A percentile compares a stretch with the other conserved stretches of the same genome.
Evolutionary conservation across 2,329 filamentous ascomycete genomes (phyloP).

Genomic region (Ophiostoma sp.): DNA sequence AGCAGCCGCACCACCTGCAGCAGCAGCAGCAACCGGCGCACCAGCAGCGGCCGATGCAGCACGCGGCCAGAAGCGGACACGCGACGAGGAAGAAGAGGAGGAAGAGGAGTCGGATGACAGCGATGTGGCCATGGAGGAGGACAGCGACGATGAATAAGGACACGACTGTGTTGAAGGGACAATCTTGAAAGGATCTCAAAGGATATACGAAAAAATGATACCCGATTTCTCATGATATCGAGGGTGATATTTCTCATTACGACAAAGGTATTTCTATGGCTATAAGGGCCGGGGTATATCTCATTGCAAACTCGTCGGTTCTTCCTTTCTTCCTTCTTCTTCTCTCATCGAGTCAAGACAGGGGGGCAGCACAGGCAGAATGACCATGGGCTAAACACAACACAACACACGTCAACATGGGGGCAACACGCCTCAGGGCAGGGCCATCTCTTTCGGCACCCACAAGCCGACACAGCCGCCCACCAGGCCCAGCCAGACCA

Average conservation of each 20-base stretch:
- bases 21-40: conserved; percentile 41
- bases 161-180: background rate
- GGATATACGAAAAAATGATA: conserved; percentile 16
- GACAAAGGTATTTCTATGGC: background rate
- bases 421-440: conserved; percentile 35
- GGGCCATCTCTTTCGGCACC: conserved; percentile 69
- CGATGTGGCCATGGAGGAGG: conserved; percentile 67
- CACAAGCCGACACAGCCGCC: conserved; percentile 77
- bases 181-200: background rate
- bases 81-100: conserved; percentile 68
- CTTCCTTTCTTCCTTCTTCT: background rate
- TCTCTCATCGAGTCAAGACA: background rate
- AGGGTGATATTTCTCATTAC: background rate
- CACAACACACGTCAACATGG: background rate
- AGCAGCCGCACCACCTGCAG: conserved; percentile 30
- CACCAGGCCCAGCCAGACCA: conserved; percentile 86
- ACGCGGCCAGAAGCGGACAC: conserved; percentile 67
- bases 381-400: too few relatives aligned
- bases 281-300: background rate
- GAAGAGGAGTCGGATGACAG: conserved; percentile 63
- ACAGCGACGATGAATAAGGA: conserved; percentile 66
- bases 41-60: background rate
- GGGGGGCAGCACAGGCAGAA: background rate
- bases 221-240: background rate
- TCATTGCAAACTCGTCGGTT: background rate